Conservation (phyloP, 2,329 filamentous ascomycete species). For the Boeremia lycopersici region DNA sequence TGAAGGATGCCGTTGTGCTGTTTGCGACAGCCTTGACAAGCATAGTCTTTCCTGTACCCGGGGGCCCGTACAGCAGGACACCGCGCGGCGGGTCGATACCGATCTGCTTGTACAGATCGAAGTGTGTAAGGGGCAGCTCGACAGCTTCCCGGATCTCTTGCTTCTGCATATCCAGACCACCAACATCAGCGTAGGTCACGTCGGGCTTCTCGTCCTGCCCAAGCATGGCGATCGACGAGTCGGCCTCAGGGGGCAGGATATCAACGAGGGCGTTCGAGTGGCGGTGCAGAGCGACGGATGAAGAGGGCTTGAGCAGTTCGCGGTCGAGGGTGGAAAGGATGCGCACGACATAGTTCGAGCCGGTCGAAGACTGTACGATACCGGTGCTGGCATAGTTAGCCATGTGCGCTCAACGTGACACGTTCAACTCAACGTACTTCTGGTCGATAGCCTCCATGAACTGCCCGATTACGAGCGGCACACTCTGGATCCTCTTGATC, state of each 20-base stretch:
- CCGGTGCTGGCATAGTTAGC: constrained; percentile 70
- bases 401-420: not conserved
- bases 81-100: constrained; percentile 97
- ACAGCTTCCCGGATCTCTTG: constrained; percentile 98
- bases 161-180: constrained; percentile 99
- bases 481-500: constrained; percentile 99
- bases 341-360: constrained; percentile 98
- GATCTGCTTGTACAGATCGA: constrained; percentile 98
- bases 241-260: constrained; percentile 97
- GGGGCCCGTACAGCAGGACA: constrained; percentile 93
- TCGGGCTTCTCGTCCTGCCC: constrained; percentile 97
- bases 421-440: constrained; percentile 67
- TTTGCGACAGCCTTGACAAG: constrained; percentile 98
- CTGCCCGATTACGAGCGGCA: constrained; percentile 96
- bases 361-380: constrained; percentile 97
- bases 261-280: constrained; percentile 99
- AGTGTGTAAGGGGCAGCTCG: constrained; percentile 94
- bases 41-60: constrained; percentile 96
- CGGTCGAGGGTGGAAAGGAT: constrained; percentile 98
- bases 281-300: constrained; percentile 94
- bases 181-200: constrained; percentile 96
- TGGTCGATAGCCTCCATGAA: constrained; percentile 99
- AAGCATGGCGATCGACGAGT: constrained; percentile 98
- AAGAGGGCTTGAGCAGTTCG: constrained; percentile 96
- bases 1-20: constrained; percentile 97